Evolutionary conservation across 768 basidiomycete species (phyloP).

Genomic region (Lyophyllum semitale): DNA sequence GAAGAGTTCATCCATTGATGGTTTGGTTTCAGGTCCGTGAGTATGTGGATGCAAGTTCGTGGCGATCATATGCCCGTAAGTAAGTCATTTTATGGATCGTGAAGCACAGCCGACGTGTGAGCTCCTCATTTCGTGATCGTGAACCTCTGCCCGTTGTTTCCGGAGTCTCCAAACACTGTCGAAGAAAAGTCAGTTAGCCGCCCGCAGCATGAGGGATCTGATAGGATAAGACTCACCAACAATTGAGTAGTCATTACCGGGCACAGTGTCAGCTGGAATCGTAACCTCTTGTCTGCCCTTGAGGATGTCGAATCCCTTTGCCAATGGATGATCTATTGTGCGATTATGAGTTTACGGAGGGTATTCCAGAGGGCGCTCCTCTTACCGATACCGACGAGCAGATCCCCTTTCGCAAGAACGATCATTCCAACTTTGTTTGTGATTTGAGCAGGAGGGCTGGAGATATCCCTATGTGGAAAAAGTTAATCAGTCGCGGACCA

Average conservation of each 20-base stretch:
- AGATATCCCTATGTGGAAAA: slow-evolving; percentile 35
- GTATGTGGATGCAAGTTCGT: slow-evolving; percentile 13
- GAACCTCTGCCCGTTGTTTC: slow-evolving; percentile 42
- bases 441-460: slow-evolving; percentile 42
- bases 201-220: not conserved
- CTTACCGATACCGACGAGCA: slow-evolving; percentile 31
- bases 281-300: slow-evolving; percentile 31
- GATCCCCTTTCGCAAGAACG: slow-evolving; percentile 37
- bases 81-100: slow-evolving; percentile 6
- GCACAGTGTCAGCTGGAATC: slow-evolving; percentile 32
- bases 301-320: slow-evolving; percentile 37
- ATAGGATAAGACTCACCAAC: slow-evolving; percentile 37
- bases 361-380: not conserved
- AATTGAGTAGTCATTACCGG: slow-evolving; percentile 36
- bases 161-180: slow-evolving; percentile 35
- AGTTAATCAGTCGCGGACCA: not conserved
- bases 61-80: slow-evolving; percentile 3
- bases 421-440: slow-evolving; percentile 48
- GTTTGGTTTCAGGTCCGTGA: not conserved
- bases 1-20: slow-evolving; percentile 7
- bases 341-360: not conserved
- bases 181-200: slow-evolving; percentile 4
- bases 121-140: slow-evolving; percentile 37
- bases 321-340: slow-evolving; percentile 30
- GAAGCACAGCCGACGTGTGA: not conserved